Evolutionary conservation across 2,329 filamentous ascomycete species (phyloP).

Genomic region (Botrytis aclada): DNA sequence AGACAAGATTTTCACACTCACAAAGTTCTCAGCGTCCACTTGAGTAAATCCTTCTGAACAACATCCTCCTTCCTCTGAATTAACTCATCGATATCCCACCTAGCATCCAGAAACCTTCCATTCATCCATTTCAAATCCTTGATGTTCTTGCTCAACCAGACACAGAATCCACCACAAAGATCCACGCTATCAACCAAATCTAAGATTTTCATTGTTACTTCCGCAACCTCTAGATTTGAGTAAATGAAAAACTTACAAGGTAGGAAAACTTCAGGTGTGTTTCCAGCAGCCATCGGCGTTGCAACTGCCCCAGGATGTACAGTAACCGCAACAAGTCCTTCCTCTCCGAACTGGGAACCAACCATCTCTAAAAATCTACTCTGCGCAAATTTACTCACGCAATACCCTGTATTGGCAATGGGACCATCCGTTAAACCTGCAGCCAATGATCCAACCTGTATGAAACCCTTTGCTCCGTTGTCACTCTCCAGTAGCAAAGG

Average conservation of each 20-base stretch:
- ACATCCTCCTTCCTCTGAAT: constrained; percentile 11
- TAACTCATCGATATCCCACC: constrained; percentile 18
- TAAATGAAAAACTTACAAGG: constrained; percentile 9
- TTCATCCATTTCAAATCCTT: constrained; percentile 18
- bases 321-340: constrained; percentile 9
- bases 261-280: constrained; percentile 15
- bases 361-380: constrained; percentile 18
- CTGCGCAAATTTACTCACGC: constrained; percentile 20
- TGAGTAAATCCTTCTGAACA: constrained; percentile 14
- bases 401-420: constrained; percentile 19
- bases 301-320: constrained; percentile 17
- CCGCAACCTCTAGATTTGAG: not conserved
- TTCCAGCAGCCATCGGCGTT: constrained; percentile 7
- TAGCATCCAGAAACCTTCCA: constrained; percentile 17
- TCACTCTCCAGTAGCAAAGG: constrained; percentile 11
- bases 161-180: constrained; percentile 17
- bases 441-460: constrained; percentile 13
- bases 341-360: not conserved
- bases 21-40: constrained; percentile 14
- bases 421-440: not conserved
- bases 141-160: constrained; percentile 18
- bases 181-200: constrained; percentile 19
- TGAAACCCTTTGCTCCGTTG: not conserved
- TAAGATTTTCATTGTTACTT: not conserved
- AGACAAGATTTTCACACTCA: not conserved